Conservation (phyloP, 805 yeast genomes). For the Tetrapisispora phaffii region DNA sequence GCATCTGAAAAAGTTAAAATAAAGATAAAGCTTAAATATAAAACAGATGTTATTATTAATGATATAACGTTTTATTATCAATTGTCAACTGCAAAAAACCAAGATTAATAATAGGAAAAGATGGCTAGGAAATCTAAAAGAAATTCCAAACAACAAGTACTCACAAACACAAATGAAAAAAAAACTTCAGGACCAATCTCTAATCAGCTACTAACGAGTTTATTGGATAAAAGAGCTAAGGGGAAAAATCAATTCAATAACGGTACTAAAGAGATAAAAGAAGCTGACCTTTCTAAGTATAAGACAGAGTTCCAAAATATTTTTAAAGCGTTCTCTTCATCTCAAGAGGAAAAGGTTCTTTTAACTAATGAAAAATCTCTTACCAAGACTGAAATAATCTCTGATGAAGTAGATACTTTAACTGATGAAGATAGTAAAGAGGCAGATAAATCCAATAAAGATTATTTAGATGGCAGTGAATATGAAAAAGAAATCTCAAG, state of each 20-base stretch:
- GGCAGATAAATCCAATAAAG: background rate
- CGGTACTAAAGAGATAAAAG: background rate
- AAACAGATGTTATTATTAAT: too few relatives aligned
- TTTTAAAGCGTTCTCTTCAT: background rate
- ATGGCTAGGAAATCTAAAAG: slow-evolving; percentile 3
- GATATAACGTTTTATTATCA: too few relatives aligned
- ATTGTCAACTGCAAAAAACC: too few relatives aligned
- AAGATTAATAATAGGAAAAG: background rate
- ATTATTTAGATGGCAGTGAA: background rate
- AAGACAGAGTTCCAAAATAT: background rate
- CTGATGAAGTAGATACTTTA: background rate
- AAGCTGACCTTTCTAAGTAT: background rate
- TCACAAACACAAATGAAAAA: background rate
- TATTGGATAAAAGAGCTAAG: background rate
- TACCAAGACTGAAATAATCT: background rate
- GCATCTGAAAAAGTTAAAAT: too few relatives aligned
- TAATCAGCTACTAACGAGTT: background rate
- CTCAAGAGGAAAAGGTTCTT: background rate
- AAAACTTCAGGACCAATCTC: background rate
- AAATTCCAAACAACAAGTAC: background rate
- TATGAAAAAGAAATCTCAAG: slow-evolving; percentile 28
- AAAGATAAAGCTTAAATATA: too few relatives aligned
- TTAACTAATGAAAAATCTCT: too few relatives aligned
- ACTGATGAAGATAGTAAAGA: background rate
- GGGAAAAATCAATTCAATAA: background rate